Evolutionary conservation across 805 yeast species (phyloP).

Genomic region (Yamadazyma philogaea): DNA sequence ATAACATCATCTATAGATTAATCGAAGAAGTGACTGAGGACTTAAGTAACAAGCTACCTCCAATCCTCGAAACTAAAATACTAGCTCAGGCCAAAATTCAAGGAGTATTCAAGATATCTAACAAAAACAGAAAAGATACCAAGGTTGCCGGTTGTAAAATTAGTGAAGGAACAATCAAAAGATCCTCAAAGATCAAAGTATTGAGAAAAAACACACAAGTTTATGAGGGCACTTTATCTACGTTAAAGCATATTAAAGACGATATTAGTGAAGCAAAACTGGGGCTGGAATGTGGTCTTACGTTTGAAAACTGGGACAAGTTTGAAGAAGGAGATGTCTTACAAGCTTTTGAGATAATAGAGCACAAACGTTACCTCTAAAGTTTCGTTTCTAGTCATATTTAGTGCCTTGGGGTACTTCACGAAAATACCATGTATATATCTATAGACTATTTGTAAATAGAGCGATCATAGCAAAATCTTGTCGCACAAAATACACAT

Average conservation of each 20-base stretch:
- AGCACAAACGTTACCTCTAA: slow-evolving; percentile 36
- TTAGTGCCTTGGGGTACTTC: too few species aligned
- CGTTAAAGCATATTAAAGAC: slow-evolving; percentile 79
- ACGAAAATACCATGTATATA: neutral
- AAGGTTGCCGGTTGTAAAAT: slow-evolving; percentile 89
- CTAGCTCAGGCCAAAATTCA: slow-evolving; percentile 66
- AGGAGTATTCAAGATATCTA: slow-evolving; percentile 67
- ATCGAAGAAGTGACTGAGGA: slow-evolving; percentile 77
- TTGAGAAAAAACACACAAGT: slow-evolving; percentile 48
- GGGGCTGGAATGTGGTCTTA: slow-evolving; percentile 88
- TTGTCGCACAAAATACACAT: neutral
- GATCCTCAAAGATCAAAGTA: slow-evolving; percentile 58
- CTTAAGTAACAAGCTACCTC: slow-evolving; percentile 58
- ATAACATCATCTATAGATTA: slow-evolving; percentile 81
- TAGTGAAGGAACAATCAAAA: slow-evolving; percentile 59
- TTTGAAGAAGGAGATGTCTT: slow-evolving; percentile 75
- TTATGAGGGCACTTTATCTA: slow-evolving; percentile 58
- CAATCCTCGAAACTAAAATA: slow-evolving; percentile 63
- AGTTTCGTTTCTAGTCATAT: too few species aligned
- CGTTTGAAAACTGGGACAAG: slow-evolving; percentile 63
- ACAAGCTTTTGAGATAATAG: slow-evolving; percentile 66
- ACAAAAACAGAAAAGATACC: slow-evolving; percentile 49
- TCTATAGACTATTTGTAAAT: slow-evolving; percentile 1
- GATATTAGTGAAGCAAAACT: slow-evolving; percentile 74
- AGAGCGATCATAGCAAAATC: neutral